phyloP scores from a whole-genome alignment of 768 basidiomycete species.

The Leucocoprinus birnbaumii region DNA sequence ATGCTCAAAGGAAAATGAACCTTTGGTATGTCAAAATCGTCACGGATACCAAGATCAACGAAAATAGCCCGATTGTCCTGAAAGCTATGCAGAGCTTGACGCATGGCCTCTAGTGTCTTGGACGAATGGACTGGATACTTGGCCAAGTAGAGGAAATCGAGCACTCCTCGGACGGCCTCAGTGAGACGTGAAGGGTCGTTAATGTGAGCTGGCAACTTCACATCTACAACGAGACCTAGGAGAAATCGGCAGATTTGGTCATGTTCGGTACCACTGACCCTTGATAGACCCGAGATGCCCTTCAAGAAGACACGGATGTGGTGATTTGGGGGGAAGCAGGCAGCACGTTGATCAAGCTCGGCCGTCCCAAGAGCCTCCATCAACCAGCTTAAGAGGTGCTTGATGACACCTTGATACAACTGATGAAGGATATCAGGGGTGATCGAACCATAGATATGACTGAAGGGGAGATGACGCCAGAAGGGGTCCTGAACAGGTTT shows the following conservation, averaged over 20 bases:
- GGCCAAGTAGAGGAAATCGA: slow-evolving; percentile 37
- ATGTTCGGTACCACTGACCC: slow-evolving; percentile 32
- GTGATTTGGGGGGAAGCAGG: slow-evolving; percentile 30
- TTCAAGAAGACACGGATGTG: slow-evolving; percentile 29
- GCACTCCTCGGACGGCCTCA: slow-evolving; percentile 23
- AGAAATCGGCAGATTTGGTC: slow-evolving; percentile 28
- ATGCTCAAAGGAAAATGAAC: too few relatives aligned
- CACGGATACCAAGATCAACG: too few relatives aligned
- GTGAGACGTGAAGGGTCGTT: slow-evolving; percentile 15
- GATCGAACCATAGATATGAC: slow-evolving; percentile 37
- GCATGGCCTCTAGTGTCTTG: too few relatives aligned
- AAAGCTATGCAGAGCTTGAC: too few relatives aligned
- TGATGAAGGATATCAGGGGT: slow-evolving; percentile 42
- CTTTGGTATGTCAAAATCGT: too few relatives aligned
- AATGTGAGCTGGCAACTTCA: slow-evolving; percentile 15
- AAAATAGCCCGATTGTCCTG: too few relatives aligned
- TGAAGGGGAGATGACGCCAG: not conserved
- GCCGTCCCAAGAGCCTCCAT: slow-evolving; percentile 16
- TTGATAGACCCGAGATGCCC: slow-evolving; percentile 29
- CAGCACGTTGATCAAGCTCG: slow-evolving; percentile 33
- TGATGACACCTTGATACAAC: slow-evolving; percentile 24
- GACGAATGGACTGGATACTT: slow-evolving; percentile 27
- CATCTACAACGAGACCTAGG: slow-evolving; percentile 25
- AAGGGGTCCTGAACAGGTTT: not conserved
- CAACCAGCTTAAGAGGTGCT: slow-evolving; percentile 39